Conservation (phyloP, 441 rosid genomes). For the Dalechampia spathulata region DNA sequence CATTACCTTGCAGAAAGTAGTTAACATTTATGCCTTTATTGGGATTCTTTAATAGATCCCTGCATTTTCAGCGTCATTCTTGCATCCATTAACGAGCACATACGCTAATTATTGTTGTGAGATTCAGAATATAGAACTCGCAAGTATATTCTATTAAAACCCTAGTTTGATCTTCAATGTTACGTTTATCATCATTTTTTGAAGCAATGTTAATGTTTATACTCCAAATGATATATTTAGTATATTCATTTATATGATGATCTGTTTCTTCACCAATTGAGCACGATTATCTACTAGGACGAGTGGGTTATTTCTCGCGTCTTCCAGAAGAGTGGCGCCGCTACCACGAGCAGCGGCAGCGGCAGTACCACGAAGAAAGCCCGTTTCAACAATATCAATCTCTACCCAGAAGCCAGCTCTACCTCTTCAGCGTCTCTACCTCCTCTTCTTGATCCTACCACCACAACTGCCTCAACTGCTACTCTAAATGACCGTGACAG, state of each 20-base stretch:
- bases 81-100: not conserved
- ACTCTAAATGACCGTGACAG: conserved; percentile 34
- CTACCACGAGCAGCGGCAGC: conserved; percentile 21
- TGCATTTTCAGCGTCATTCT: not conserved
- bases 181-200: too few relatives aligned
- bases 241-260: too few relatives aligned
- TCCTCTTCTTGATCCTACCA: conserved; percentile 48
- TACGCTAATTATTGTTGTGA: too few relatives aligned
- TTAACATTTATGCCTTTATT: not conserved
- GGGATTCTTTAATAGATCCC: too few relatives aligned
- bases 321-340: conserved; percentile 45
- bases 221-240: too few relatives aligned
- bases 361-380: conserved; percentile 31
- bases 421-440: conserved; percentile 70
- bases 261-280: not conserved
- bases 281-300: conserved; percentile 44
- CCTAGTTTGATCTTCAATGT: too few relatives aligned
- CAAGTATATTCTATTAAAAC: too few relatives aligned
- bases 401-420: conserved; percentile 51
- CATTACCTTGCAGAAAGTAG: not conserved
- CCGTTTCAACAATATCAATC: conserved; percentile 24
- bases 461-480: conserved; percentile 11
- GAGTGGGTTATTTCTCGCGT: conserved; percentile 91
- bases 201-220: too few relatives aligned
- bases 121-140: too few relatives aligned